Base-by-base conservation (phyloP, 805 yeast genomes). In the Lipomyces orientalis region DNA sequence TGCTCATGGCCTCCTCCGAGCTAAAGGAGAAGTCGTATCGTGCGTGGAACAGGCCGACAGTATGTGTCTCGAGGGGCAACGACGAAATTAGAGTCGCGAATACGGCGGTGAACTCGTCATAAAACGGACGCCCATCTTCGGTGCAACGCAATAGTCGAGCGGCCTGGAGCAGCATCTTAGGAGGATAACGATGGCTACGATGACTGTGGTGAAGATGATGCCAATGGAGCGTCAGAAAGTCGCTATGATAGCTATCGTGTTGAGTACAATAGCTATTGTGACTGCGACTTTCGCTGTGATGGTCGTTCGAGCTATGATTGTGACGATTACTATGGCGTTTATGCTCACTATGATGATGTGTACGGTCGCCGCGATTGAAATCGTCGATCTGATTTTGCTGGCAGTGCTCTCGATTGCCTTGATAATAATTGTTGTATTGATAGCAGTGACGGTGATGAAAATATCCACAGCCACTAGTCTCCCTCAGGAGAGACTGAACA, bases 71-170 rank as follows among this genome's bases (percentile, higher is more conserved):
- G 43, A 86, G 74, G 7, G 82, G 75, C 46, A 84, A 70, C 55
- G 85, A 79, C 16, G 83, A 78, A 1, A 84, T 69, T 37, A 89
- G 78, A 37, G 87, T 78, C 0, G 91, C 82, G 75, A 79, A 91
- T 0, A 90, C 84, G 43, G 85, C 86, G 69, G 86, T 86, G 56
- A 90, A 72, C 72, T 90, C 93, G 54, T 64, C 68, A 54, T 57
- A 63, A 49, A 60, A 54, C 12, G 71, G 71, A 25, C 71, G 67
- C 19, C 56, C 58, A 51, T 62, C 69, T 14, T 22, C 61, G 33
- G 71, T 67, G 55, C 54, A 65, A 51, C 60, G 64, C 58, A 67
- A 58, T 39, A 59, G 31, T 25, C 71, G 68, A 46, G 58, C 64
- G 4, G 69, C 68, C 19, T 65, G 65, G 6, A 65, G 59, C 19